A percentile compares a stretch with the other conserved stretches of the same genome.
Evolutionary conservation across 306 rosid species (phyloP).

Genomic region (Trichosanthes cucumerina): DNA sequence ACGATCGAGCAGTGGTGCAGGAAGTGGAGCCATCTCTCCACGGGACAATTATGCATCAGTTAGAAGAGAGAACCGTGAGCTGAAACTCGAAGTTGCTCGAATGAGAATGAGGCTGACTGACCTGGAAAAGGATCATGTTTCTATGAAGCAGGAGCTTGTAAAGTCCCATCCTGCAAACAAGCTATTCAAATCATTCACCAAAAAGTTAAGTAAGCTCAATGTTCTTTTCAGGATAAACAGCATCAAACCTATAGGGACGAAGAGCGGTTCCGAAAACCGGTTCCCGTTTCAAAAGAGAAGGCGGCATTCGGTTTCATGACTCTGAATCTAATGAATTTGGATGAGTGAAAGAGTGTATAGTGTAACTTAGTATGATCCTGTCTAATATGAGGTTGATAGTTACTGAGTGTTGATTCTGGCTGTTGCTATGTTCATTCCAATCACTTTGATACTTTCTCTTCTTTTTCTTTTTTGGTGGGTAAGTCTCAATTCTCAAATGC

Average conservation of each 20-base stretch:
- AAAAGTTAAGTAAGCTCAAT: constrained; percentile 64
- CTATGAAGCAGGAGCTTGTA: constrained; percentile 93
- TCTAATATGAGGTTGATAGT: constrained; percentile 23
- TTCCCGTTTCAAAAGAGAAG: constrained; percentile 84
- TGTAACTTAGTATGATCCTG: constrained; percentile 27
- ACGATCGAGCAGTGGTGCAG: constrained; percentile 94
- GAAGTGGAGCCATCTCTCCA: constrained; percentile 97
- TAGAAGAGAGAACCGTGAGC: constrained; percentile 86
- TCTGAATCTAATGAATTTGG: constrained; percentile 19
- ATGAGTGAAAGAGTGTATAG: constrained; percentile 27
- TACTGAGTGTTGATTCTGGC: constrained; percentile 23
- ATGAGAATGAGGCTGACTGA: constrained; percentile 99
- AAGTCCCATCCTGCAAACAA: constrained; percentile 68
- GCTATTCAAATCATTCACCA: constrained; percentile 65
- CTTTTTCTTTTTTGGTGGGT: neutral
- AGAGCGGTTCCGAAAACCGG: constrained; percentile 44
- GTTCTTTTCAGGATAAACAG: constrained; percentile 56
- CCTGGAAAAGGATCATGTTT: constrained; percentile 85
- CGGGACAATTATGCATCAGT: constrained; percentile 97
- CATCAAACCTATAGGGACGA: constrained; percentile 37
- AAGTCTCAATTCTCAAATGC: neutral
- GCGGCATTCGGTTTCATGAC: constrained; percentile 89
- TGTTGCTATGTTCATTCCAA: constrained; percentile 19
- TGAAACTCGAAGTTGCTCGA: constrained; percentile 93
- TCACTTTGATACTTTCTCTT: constrained; percentile 3